Evolutionary conservation across 306 rosid genomes (phyloP).

Genomic region (Coriaria nepalensis): DNA sequence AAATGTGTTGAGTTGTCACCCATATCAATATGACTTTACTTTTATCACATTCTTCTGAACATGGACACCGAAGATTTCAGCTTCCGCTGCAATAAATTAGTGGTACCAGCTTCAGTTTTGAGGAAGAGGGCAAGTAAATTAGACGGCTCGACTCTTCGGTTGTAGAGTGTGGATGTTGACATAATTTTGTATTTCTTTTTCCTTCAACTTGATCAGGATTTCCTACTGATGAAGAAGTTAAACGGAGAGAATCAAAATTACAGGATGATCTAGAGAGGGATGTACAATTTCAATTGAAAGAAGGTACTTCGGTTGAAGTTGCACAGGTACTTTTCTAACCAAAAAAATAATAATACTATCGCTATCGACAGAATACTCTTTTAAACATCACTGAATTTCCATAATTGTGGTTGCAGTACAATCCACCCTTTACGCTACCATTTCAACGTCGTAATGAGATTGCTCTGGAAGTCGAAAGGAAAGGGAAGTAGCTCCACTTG

Average conservation of each 20-base stretch:
- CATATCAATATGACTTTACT: no score
- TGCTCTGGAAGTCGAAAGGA: constrained; percentile 73
- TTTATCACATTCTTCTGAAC: neutral
- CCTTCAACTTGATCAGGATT: constrained; percentile 39
- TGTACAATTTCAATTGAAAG: constrained; percentile 44
- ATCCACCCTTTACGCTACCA: constrained; percentile 93
- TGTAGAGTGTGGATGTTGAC: no score
- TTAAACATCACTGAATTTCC: constrained; percentile 11
- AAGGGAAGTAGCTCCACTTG: constrained; percentile 22
- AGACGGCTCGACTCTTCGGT: no score
- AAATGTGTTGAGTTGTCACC: no score
- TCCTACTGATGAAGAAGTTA: constrained; percentile 59
- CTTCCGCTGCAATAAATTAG: no score
- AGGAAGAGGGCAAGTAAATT: no score
- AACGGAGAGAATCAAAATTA: constrained; percentile 47
- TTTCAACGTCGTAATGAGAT: constrained; percentile 96
- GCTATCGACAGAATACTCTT: no score
- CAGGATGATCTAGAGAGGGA: constrained; percentile 48
- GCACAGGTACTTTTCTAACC: constrained; percentile 41
- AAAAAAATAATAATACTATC: neutral
- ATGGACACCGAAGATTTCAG: neutral
- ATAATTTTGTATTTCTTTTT: constrained; percentile 4
- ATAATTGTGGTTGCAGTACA: constrained; percentile 51
- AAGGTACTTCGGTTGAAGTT: constrained; percentile 48
- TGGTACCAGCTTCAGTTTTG: no score